Evolutionary conservation across 1,284 basidiomycete genomes (phyloP), one percentile per base, ranked within the genome.

Genomic region (Leccinum subfulvum): DNA sequence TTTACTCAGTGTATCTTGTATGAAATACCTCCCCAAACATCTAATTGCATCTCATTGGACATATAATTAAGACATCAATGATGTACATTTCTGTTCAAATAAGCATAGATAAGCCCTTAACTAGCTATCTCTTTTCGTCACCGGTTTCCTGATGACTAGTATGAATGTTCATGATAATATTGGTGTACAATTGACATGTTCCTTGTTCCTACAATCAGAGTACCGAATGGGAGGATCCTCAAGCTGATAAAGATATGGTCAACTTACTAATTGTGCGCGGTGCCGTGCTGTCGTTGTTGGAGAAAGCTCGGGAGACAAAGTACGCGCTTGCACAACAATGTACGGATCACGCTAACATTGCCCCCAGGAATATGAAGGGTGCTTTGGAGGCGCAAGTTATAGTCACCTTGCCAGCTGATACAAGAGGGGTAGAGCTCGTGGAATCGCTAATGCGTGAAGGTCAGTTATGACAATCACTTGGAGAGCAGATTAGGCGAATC

Each of bases 361-460:
- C 11, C 56, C 21, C 21, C 57, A 92, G 90, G 68, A 77, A 83
- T 23, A 71, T 94, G n/a, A 85, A 84, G 70, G 90, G 84, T 71
- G 86, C 91, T 1, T 75, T 91, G 30, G 90, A 92, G 73, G 91
- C 90, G 11, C 82, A 85, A 56, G 84, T 91, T 1, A 79, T 84
- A 56, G 78, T 90, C 26, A 71, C 82, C 9, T 57, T 87, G 14
- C 79, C 83, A 3, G 68, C 75, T 6, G 69, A 67, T n/a, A 35
- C 62, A 54, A 62, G 72, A 35, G 66, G 69, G n/a, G 7, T 65
- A 58, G 60, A 63, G 61, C 62, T 73, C 11, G 66, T 78, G 10
- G 63, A 74, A 26, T 61, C 86, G 37, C 67, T 90, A 18, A 74
- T 69, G 56, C 80, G 82, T 56, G 84, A 88, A 79, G 82, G 88